Evolutionary conservation across 257 asterid species (phyloP).

Genomic region (Fraxinus pennsylvanica): DNA sequence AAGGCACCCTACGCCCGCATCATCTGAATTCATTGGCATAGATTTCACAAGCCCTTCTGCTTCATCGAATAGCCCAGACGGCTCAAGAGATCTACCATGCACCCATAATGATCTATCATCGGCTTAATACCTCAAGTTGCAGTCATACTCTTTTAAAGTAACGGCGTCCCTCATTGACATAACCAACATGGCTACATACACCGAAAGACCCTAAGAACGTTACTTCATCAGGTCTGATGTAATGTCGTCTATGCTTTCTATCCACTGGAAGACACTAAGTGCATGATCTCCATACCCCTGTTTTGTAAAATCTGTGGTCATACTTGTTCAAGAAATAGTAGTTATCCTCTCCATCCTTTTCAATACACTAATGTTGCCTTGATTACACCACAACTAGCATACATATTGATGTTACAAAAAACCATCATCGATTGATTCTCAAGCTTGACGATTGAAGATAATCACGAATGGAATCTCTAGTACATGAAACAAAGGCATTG

Average conservation of each 20-base stretch:
- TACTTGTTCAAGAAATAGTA: constrained; percentile 67
- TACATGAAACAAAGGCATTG: too few species aligned
- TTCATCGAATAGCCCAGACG: constrained; percentile 75
- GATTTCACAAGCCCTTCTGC: constrained; percentile 55
- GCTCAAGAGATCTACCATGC: constrained; percentile 83
- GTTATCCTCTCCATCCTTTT: constrained; percentile 48
- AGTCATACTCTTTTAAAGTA: constrained; percentile 52
- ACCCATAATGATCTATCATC: constrained; percentile 66
- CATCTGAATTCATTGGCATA: constrained; percentile 83
- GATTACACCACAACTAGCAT: constrained; percentile 74
- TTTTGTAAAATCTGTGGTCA: constrained; percentile 71
- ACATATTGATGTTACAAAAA: too few species aligned
- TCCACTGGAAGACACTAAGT: constrained; percentile 53
- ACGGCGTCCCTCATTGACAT: constrained; percentile 52
- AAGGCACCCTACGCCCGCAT: constrained; percentile 81
- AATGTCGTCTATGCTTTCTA: constrained; percentile 39
- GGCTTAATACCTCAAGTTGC: constrained; percentile 59
- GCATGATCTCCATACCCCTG: constrained; percentile 69
- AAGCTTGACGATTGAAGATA: too few species aligned
- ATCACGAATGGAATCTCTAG: too few species aligned
- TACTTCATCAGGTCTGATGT: constrained; percentile 54
- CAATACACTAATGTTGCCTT: constrained; percentile 55
- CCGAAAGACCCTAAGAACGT: constrained; percentile 55
- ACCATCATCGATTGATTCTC: too few species aligned
- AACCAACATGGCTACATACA: too few species aligned